phyloP scores from a whole-genome alignment of 2,329 filamentous ascomycete species.

The Ascochyta koolunga region DNA sequence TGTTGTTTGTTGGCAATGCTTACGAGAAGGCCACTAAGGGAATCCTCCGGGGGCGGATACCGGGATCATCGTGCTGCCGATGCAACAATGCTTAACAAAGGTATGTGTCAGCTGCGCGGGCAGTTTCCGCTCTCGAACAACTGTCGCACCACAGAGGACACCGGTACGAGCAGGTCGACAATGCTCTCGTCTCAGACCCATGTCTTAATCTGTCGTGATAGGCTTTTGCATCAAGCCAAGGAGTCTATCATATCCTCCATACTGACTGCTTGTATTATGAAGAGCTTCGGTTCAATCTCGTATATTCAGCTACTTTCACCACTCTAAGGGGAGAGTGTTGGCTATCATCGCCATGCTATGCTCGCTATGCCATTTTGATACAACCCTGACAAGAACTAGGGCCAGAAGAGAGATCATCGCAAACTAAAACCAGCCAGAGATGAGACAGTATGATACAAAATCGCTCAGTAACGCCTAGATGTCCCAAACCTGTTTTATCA shows the following conservation, averaged over 20 bases:
- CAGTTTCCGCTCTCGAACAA: background rate
- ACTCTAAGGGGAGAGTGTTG: conserved; percentile 13
- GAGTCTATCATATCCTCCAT: background rate
- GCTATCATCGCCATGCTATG: conserved; percentile 11
- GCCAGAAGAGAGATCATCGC: conserved; percentile 8
- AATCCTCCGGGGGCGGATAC: conserved; percentile 2
- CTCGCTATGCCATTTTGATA: conserved; percentile 16
- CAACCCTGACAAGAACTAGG: conserved; percentile 2
- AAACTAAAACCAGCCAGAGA: conserved; percentile 5
- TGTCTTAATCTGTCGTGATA: too few relatives aligned
- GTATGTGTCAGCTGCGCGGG: conserved; percentile 3
- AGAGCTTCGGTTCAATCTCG: background rate
- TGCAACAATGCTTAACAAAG: conserved; percentile 11
- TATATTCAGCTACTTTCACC: conserved; percentile 5
- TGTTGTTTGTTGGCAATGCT: conserved; percentile 6
- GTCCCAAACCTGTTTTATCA: background rate
- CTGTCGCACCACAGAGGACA: background rate
- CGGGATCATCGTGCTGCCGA: conserved; percentile 3
- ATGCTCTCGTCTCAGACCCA: background rate
- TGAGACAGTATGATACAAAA: conserved; percentile 11
- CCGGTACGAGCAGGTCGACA: background rate
- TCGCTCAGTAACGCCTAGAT: conserved; percentile 6
- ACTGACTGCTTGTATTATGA: background rate
- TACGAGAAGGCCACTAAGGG: conserved; percentile 8
- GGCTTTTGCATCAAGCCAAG: too few relatives aligned